Conservation (phyloP, 176 grass and related monocot species). For the Oryza australiensis region DNA sequence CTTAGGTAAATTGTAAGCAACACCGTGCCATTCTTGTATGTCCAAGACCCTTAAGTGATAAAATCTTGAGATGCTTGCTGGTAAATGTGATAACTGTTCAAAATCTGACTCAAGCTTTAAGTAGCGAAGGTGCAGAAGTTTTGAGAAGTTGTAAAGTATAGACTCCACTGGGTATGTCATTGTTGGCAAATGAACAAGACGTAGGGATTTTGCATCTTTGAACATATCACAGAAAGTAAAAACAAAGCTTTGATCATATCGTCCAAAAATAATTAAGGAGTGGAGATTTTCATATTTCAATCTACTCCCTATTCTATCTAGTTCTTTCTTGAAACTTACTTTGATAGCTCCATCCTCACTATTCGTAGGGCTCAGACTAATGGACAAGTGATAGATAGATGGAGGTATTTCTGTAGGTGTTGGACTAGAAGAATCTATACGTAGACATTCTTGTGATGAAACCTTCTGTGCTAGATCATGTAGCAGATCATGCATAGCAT, state of each 20-base stretch:
- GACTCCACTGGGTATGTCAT: not conserved
- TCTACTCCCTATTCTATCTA: not conserved
- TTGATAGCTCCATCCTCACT: not conserved
- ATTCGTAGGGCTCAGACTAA: not conserved
- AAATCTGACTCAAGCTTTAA: not conserved
- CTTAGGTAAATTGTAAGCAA: accelerated
- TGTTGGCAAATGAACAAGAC: not conserved
- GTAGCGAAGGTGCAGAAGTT: conserved; percentile 30
- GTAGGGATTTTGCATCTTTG: not conserved
- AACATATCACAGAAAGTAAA: not conserved
- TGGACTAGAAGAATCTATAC: not conserved
- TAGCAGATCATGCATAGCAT: conserved; percentile 19
- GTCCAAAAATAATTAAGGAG: conserved; percentile 31
- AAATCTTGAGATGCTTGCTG: not conserved
- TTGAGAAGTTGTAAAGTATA: not conserved
- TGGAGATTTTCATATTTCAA: conserved; percentile 17
- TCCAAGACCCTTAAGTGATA: conserved; percentile 13
- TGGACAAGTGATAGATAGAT: conserved; percentile 20
- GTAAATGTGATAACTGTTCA: not conserved
- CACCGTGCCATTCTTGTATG: accelerated
- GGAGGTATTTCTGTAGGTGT: not conserved
- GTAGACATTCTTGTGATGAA: conserved; percentile 23
- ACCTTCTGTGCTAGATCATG: conserved; percentile 26
- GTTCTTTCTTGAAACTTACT: not conserved
- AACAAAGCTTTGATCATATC: not conserved